Base-by-base conservation (phyloP, 2,329 filamentous ascomycete species). In the Drechslerella dactyloides region DNA sequence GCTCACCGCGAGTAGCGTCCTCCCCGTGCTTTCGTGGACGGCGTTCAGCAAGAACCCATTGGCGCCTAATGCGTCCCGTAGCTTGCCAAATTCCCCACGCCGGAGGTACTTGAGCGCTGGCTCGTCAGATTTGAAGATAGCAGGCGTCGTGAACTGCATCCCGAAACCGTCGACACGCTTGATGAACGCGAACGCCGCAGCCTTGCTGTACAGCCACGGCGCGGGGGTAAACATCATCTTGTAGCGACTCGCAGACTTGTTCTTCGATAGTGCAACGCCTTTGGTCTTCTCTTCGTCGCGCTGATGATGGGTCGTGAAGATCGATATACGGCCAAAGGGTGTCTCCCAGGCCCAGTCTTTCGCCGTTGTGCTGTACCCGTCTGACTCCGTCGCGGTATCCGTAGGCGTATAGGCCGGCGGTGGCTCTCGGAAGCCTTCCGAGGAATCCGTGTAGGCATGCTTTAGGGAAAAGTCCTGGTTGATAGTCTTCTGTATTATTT, bases 341-440 rank as follows among this genome's bases (percentile, higher is more conserved):
- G 66, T 70, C 15, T 70, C 59, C 66, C 66, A 70, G 8, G 24
- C 19, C 59, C 59, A 70, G 17, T 70, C 66, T n/a, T 70, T 70
- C 8, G 60, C 61, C 6, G 30, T 70, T 4, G 66, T 70, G n/a
- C 21, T 70, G 15, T 70, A 70, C 5, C 11, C 13, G 27, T 11
- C 46, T 21, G 54, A 54, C 33, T 53, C 19, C 2, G 17, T 27
- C 17, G 46, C 27, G 23, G 21, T 23, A 23, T 19, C 59, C n/a
- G 13, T 54, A 10, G 40, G n/a, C 30, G 66, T 54, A 15, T 70
- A 70, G 0, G 66, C 66, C 4, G 66, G 66, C 30, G 66, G 66
- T 17, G 66, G 59, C 10, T 64, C 66, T 4, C 37, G 24, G 21
- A 46, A 23, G 11, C 30, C 21, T 10, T 50, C 53, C 1, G 40